phyloP scores from a whole-genome alignment of 2,329 filamentous ascomycete genomes.

The Botryotinia globosa region DNA sequence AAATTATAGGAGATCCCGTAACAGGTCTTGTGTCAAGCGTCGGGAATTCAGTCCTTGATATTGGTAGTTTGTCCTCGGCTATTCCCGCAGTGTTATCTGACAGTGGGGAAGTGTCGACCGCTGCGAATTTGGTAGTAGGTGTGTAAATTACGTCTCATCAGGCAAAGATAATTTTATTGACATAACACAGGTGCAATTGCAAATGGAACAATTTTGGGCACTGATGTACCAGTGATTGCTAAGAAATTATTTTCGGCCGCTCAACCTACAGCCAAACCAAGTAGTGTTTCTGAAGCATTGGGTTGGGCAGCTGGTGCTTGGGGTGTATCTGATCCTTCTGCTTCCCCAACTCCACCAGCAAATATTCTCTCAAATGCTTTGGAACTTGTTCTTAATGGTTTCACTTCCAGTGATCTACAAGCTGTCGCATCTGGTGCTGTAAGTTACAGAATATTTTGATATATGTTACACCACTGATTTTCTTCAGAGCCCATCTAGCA shows the following conservation, averaged over 20 bases:
- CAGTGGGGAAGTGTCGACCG: not conserved
- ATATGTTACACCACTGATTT: not conserved
- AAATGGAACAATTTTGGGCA: constrained; percentile 25
- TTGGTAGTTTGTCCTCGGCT: not conserved
- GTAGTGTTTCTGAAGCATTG: constrained; percentile 28
- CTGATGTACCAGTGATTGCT: constrained; percentile 23
- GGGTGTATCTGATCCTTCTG: constrained; percentile 11
- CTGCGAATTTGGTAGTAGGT: not conserved
- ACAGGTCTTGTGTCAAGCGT: not conserved
- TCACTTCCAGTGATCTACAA: constrained; percentile 24
- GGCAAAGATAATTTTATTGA: not conserved
- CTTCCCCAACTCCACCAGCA: constrained; percentile 21
- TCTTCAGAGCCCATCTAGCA: not conserved
- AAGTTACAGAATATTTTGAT: not conserved
- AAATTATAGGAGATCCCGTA: not conserved
- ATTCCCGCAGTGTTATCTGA: not conserved
- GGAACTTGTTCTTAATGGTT: constrained; percentile 24
- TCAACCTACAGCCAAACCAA: constrained; percentile 34
- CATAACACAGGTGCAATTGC: constrained; percentile 20
- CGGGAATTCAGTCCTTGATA: not conserved
- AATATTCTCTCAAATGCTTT: constrained; percentile 24
- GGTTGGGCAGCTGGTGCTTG: constrained; percentile 18
- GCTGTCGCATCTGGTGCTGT: constrained; percentile 14
- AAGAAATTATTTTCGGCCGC: constrained; percentile 28
- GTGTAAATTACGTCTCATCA: not conserved